phyloP scores from a whole-genome alignment of 2,329 filamentous ascomycete genomes.

The Fusarium clavum region DNA sequence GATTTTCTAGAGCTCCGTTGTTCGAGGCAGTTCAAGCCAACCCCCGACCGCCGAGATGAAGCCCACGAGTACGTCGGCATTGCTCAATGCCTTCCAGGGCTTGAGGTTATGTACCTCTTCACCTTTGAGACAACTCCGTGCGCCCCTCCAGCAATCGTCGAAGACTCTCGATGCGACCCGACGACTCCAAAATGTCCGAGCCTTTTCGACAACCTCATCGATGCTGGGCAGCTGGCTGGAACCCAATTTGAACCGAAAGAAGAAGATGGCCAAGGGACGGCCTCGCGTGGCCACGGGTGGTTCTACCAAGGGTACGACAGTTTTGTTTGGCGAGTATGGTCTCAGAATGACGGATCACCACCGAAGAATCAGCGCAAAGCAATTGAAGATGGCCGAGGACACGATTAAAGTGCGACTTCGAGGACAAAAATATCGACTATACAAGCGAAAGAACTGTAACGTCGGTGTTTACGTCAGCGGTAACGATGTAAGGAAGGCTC shows the following conservation, averaged over 20 bases:
- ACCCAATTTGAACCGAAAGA: slow-evolving; percentile 79
- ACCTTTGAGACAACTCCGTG: slow-evolving; percentile 54
- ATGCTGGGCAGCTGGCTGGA: slow-evolving; percentile 81
- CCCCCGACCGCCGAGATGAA: slow-evolving; percentile 57
- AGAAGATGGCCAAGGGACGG: slow-evolving; percentile 91
- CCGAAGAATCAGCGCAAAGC: slow-evolving; percentile 85
- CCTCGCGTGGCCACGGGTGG: slow-evolving; percentile 91
- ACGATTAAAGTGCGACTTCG: slow-evolving; percentile 89
- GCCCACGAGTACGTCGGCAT: slow-evolving; percentile 56
- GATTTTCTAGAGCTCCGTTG: slow-evolving; percentile 51
- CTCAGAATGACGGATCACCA: slow-evolving; percentile 94
- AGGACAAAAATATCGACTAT: slow-evolving; percentile 92
- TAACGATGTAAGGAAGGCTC: slow-evolving; percentile 75
- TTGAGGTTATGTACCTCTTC: slow-evolving; percentile 59
- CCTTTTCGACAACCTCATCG: slow-evolving; percentile 77
- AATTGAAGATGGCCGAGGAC: slow-evolving; percentile 91
- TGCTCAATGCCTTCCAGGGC: slow-evolving; percentile 64
- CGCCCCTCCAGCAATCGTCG: slow-evolving; percentile 48
- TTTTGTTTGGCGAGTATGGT: slow-evolving; percentile 96
- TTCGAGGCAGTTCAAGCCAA: slow-evolving; percentile 43
- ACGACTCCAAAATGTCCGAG: slow-evolving; percentile 63
- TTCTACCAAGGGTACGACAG: slow-evolving; percentile 90
- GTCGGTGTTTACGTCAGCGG: slow-evolving; percentile 95
- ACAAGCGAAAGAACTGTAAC: slow-evolving; percentile 90
- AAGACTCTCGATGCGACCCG: slow-evolving; percentile 47